phyloP scores from a whole-genome alignment of 805 yeast species.

The Saturnispora galanensis region DNA sequence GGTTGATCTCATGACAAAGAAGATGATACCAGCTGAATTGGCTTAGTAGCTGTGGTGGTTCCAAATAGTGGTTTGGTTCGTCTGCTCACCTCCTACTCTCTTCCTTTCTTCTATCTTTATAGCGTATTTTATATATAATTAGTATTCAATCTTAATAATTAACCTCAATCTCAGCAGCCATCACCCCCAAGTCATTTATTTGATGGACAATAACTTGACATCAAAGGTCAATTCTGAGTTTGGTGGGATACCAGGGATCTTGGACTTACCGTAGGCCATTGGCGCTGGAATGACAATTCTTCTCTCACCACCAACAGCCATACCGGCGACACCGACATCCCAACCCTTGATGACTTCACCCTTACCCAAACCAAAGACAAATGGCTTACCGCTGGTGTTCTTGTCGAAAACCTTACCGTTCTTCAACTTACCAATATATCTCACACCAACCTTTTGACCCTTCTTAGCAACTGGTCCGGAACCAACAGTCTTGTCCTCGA shows the following conservation, averaged over 20 bases:
- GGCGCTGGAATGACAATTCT: slow-evolving; percentile 92
- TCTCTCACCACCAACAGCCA: slow-evolving; percentile 99
- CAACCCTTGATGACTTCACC: slow-evolving; percentile 99
- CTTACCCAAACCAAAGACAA: slow-evolving; percentile 79
- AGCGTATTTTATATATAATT: not conserved
- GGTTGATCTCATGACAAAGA: too few relatives aligned
- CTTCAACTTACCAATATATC: slow-evolving; percentile 95
- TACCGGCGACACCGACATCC: slow-evolving; percentile 97
- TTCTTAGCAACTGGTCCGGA: slow-evolving; percentile 80
- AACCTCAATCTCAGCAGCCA: not conserved
- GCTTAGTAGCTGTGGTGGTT: too few relatives aligned
- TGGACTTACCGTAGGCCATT: slow-evolving; percentile 92
- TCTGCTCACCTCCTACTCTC: too few relatives aligned
- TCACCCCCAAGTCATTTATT: slow-evolving; percentile 34
- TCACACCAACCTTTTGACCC: slow-evolving; percentile 87
- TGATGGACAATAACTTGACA: slow-evolving; percentile 83
- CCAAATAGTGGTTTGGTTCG: too few relatives aligned
- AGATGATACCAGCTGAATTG: too few relatives aligned
- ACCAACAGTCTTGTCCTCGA: slow-evolving; percentile 89
- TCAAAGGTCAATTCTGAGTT: slow-evolving; percentile 95
- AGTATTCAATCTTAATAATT: not conserved
- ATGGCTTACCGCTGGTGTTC: slow-evolving; percentile 96
- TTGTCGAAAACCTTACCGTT: slow-evolving; percentile 96
- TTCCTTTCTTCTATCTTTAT: not conserved
- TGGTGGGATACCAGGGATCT: slow-evolving; percentile 95